phyloP scores from a whole-genome alignment of 176 grass and related monocot genomes.

The Pharus latifolius region DNA sequence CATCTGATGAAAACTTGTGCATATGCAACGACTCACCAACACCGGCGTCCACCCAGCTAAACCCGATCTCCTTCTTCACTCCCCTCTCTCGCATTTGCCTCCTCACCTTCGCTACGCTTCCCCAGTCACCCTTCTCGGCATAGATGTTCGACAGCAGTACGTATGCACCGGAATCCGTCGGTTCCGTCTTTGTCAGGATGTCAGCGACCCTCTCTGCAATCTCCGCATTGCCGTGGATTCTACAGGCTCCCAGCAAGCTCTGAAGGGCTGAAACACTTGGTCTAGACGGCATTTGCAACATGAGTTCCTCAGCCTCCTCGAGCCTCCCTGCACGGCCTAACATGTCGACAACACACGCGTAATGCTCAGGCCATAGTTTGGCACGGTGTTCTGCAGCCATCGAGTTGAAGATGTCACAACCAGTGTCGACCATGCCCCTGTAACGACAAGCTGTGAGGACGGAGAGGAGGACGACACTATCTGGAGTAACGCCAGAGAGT shows the following conservation, averaged over 20 bases:
- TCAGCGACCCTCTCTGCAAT: conserved; percentile 45
- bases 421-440: conserved; percentile 44
- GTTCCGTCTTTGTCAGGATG: conserved; percentile 32
- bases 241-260: conserved; percentile 68
- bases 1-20: conserved; percentile 75
- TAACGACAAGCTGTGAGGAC: conserved; percentile 67
- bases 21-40: conserved; percentile 8
- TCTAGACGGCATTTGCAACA: conserved; percentile 26
- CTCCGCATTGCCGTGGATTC: conserved; percentile 48
- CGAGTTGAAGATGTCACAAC: conserved; percentile 43
- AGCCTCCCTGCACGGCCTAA: conserved; percentile 61
- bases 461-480: conserved; percentile 52
- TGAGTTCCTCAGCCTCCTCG: conserved; percentile 60
- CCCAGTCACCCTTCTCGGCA: conserved; percentile 54
- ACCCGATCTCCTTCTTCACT: conserved; percentile 77
- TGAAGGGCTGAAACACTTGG: conserved; percentile 68
- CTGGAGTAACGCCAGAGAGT: conserved; percentile 28
- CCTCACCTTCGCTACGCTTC: conserved; percentile 49
- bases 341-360: conserved; percentile 77
- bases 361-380: conserved; percentile 80
- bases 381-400: conserved; percentile 26
- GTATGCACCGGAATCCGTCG: conserved; percentile 50
- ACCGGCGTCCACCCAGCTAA: conserved; percentile 81
- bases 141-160: conserved; percentile 85
- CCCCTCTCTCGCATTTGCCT: conserved; percentile 61